Evolutionary conservation across 2,329 filamentous ascomycete genomes (phyloP).

Genomic region (Claviceps quebecensis): DNA sequence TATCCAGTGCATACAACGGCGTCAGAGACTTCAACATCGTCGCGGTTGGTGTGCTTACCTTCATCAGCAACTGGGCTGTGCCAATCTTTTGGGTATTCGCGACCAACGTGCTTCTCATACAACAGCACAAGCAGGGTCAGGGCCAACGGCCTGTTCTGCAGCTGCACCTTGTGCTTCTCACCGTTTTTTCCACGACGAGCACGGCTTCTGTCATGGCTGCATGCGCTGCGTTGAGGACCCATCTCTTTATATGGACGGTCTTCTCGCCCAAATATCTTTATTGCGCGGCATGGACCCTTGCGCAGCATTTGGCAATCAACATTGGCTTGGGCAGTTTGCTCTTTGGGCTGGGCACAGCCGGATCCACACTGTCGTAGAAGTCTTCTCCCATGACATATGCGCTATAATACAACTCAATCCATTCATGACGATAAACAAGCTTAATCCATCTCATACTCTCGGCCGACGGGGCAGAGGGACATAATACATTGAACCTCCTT

Average conservation of each 20-base stretch:
- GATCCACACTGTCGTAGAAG: neutral
- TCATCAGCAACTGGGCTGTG: conserved; percentile 82
- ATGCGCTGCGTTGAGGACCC: conserved; percentile 69
- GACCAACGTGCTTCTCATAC: conserved; percentile 44
- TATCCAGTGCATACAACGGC: conserved; percentile 92
- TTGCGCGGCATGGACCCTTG: conserved; percentile 74
- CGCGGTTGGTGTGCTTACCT: conserved; percentile 73
- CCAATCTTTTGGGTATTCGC: conserved; percentile 75
- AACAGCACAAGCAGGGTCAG: conserved; percentile 14
- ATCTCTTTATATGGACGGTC: conserved; percentile 97
- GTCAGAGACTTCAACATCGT: conserved; percentile 65
- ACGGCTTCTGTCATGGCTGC: conserved; percentile 71
- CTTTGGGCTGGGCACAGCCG: conserved; percentile 33
- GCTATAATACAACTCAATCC: neutral
- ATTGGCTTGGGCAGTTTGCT: conserved; percentile 45
- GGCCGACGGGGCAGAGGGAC: neutral
- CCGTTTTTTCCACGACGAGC: conserved; percentile 53
- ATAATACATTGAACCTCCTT: neutral
- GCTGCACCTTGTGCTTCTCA: conserved; percentile 49
- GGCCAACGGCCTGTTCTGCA: conserved; percentile 18
- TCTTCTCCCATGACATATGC: neutral
- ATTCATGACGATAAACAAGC: too few species aligned
- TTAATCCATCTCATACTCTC: too few species aligned
- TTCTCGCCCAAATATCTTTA: conserved; percentile 96
- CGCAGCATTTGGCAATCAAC: conserved; percentile 66